phyloP scores from a whole-genome alignment of 2,329 filamentous ascomycete genomes.

The Pseudocercospora macadamiae region DNA sequence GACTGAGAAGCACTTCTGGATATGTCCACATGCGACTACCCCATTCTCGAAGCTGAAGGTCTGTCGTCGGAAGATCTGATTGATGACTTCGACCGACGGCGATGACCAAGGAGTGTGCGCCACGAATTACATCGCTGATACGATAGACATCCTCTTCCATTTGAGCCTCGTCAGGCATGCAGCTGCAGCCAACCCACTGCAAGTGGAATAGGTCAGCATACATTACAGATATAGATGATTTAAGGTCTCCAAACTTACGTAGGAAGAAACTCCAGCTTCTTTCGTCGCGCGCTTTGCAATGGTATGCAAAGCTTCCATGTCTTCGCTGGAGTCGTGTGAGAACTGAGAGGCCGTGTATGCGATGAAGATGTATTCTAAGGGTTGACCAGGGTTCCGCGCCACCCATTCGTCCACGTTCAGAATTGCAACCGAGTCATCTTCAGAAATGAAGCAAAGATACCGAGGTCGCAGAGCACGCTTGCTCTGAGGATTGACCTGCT shows the following conservation, averaged over 20 bases:
- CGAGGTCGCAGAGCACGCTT: slow-evolving; percentile 6
- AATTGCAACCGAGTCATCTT: slow-evolving; percentile 6
- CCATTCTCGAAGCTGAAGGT: slow-evolving; percentile 46
- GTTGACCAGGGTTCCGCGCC: not conserved
- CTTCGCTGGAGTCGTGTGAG: slow-evolving; percentile 9
- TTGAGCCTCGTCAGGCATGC: slow-evolving; percentile 40
- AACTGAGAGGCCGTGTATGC: slow-evolving; percentile 14
- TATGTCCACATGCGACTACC: slow-evolving; percentile 53
- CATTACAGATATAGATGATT: no score
- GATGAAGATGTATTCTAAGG: slow-evolving; percentile 13
- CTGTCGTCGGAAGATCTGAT: slow-evolving; percentile 23
- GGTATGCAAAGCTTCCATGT: slow-evolving; percentile 9
- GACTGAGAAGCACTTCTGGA: slow-evolving; percentile 47
- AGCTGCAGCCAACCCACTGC: slow-evolving; percentile 25
- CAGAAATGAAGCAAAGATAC: slow-evolving; percentile 9
- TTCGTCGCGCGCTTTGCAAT: slow-evolving; percentile 45
- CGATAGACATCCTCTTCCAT: slow-evolving; percentile 42
- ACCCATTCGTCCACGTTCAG: slow-evolving; percentile 2
- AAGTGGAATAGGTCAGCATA: no score
- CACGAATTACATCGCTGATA: slow-evolving; percentile 52
- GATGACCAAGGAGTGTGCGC: slow-evolving; percentile 47
- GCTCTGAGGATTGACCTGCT: not conserved
- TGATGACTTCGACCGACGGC: slow-evolving; percentile 41
- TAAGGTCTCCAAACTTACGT: no score
- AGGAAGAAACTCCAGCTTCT: slow-evolving; percentile 11